Conservation (phyloP, 805 yeast species). For the Metschnikowia henanensis region DNA sequence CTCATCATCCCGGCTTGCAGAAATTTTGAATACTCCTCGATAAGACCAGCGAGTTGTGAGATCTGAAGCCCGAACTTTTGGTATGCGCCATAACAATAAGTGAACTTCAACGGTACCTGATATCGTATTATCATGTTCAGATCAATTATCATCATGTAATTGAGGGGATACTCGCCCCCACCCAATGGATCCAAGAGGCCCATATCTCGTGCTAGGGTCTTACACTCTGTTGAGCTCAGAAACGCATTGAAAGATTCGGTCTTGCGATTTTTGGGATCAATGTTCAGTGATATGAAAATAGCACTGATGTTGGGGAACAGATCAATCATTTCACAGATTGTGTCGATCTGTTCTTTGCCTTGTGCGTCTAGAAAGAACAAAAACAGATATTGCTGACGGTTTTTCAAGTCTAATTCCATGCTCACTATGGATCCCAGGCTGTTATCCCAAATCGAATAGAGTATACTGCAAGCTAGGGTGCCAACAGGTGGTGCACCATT, state of each 20-base stretch:
- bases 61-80: slow-evolving; percentile 23
- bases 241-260: background rate
- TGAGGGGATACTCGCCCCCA: slow-evolving; percentile 37
- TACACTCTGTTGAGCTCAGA: slow-evolving; percentile 21
- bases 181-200: slow-evolving; percentile 34
- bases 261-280: background rate
- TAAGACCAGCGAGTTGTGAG: slow-evolving; percentile 11
- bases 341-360: slow-evolving; percentile 30
- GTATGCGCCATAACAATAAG: slow-evolving; percentile 16
- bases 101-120: slow-evolving; percentile 21
- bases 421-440: background rate
- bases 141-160: slow-evolving; percentile 27
- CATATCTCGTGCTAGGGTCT: slow-evolving; percentile 23
- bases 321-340: slow-evolving; percentile 13
- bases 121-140: slow-evolving; percentile 14
- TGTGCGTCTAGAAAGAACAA: slow-evolving; percentile 31
- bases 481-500: background rate
- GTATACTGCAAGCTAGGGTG: background rate
- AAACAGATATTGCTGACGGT: slow-evolving; percentile 11
- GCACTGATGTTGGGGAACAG: slow-evolving; percentile 7
- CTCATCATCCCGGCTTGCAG: too few relatives aligned
- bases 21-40: slow-evolving; percentile 18
- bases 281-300: slow-evolving; percentile 21
- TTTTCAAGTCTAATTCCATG: slow-evolving; percentile 5
- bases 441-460: background rate